Percentiles rank a stretch among this genome's conserved stretches.
Evolutionary conservation across 2,329 filamentous ascomycete genomes (phyloP).

Genomic region (Herpotrichia juniperi): DNA sequence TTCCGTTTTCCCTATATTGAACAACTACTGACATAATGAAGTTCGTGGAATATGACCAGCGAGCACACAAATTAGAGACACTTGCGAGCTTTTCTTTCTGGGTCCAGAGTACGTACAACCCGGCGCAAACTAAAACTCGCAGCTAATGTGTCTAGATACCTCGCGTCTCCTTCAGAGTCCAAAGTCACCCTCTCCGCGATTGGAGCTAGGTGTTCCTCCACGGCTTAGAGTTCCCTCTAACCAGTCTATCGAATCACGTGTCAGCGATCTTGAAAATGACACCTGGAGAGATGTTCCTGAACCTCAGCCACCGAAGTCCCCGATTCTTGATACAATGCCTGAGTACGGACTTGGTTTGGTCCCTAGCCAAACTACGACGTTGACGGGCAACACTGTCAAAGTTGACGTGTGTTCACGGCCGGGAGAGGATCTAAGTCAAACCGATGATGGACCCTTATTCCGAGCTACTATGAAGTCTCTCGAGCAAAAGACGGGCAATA

Average conservation of each 20-base stretch:
- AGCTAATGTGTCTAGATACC: constrained; percentile 38
- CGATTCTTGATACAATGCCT: constrained; percentile 54
- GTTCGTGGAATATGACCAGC: constrained; percentile 97
- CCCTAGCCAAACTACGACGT: constrained; percentile 47
- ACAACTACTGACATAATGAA: constrained; percentile 46
- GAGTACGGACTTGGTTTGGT: constrained; percentile 54
- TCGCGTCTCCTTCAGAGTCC: constrained; percentile 46
- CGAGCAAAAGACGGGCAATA: constrained; percentile 94
- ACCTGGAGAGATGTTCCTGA: constrained; percentile 51
- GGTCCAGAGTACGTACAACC: constrained; percentile 72
- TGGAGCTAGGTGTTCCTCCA: constrained; percentile 74
- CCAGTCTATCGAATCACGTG: constrained; percentile 83
- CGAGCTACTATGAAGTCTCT: constrained; percentile 94
- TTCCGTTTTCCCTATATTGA: not conserved
- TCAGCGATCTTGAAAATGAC: constrained; percentile 76
- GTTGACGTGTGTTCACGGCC: constrained; percentile 90
- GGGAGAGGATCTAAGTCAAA: constrained; percentile 77
- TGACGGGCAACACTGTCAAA: constrained; percentile 62
- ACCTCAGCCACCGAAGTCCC: constrained; percentile 52
- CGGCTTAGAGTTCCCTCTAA: constrained; percentile 84
- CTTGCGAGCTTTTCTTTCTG: constrained; percentile 94
- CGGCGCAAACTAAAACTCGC: not conserved
- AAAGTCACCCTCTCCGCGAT: constrained; percentile 66
- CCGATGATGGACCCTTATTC: constrained; percentile 94
- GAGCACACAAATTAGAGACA: constrained; percentile 85